Evolutionary conservation across 208 protist species (phyloP).

Genomic region (Strigomonas culicis): DNA sequence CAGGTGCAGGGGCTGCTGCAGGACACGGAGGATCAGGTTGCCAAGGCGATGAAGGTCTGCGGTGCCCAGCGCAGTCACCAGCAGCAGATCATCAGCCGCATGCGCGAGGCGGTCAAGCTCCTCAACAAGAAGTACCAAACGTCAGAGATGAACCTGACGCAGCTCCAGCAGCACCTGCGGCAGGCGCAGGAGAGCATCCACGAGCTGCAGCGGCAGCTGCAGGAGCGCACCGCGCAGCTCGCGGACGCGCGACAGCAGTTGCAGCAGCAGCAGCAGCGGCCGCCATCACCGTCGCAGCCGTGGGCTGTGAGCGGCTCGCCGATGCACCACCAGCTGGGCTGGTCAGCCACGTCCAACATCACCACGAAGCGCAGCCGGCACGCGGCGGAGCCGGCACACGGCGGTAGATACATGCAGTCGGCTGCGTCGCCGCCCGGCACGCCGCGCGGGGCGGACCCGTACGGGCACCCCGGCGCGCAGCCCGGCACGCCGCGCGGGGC

Average conservation of each 20-base stretch:
- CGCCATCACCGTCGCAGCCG: neutral
- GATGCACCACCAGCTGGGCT: slow-evolving; percentile 33
- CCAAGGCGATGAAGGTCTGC: slow-evolving; percentile 26
- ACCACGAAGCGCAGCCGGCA: neutral
- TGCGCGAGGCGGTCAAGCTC: slow-evolving; percentile 57
- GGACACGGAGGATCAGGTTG: slow-evolving; percentile 31
- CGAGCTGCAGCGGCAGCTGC: neutral
- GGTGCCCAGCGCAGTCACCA: slow-evolving; percentile 60
- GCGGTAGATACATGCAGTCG: neutral
- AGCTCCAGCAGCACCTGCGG: slow-evolving; percentile 18
- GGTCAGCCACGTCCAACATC: slow-evolving; percentile 31
- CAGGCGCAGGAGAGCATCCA: slow-evolving; percentile 20
- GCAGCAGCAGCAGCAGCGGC: neutral
- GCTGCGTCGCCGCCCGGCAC: neutral
- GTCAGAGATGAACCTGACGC: slow-evolving; percentile 19
- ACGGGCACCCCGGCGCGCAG: neutral
- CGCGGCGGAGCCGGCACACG: slow-evolving; percentile 5
- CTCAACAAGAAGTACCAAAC: slow-evolving; percentile 54
- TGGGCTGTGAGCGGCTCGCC: slow-evolving; percentile 13
- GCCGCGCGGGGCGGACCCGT: neutral
- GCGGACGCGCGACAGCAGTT: neutral
- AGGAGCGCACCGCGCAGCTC: neutral
- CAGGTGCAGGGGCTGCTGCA: slow-evolving; percentile 43
- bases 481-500: neutral
- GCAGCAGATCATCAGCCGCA: slow-evolving; percentile 45